phyloP scores from a whole-genome alignment of 2,329 filamentous ascomycete species.

The Knufia fluminis region DNA sequence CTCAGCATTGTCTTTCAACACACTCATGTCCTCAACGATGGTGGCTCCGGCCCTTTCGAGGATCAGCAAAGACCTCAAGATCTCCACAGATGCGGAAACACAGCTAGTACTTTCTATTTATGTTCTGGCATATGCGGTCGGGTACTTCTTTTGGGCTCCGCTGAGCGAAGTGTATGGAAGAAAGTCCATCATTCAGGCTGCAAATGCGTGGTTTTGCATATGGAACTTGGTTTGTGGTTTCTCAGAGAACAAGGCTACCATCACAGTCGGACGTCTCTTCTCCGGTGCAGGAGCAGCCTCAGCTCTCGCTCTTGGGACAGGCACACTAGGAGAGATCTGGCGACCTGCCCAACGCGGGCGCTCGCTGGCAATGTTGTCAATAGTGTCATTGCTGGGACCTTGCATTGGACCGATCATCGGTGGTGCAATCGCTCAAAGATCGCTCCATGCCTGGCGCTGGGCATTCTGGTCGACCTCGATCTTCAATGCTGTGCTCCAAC shows the following conservation, averaged over 20 bases:
- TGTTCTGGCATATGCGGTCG: slow-evolving; percentile 37
- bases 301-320: slow-evolving; percentile 33
- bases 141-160: slow-evolving; percentile 36
- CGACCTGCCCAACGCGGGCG: slow-evolving; percentile 48
- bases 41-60: slow-evolving; percentile 38
- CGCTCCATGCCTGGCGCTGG: slow-evolving; percentile 17
- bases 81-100: neutral
- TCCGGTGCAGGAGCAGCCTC: slow-evolving; percentile 44
- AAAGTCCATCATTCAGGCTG: slow-evolving; percentile 37
- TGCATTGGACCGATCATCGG: slow-evolving; percentile 52
- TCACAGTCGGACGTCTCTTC: slow-evolving; percentile 44
- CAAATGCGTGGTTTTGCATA: slow-evolving; percentile 40
- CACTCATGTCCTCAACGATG: slow-evolving; percentile 50
- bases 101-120: slow-evolving; percentile 32
- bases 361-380: slow-evolving; percentile 49
- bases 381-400: slow-evolving; percentile 45
- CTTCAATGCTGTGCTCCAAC: slow-evolving; percentile 46
- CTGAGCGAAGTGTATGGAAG: slow-evolving; percentile 43
- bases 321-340: slow-evolving; percentile 44
- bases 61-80: slow-evolving; percentile 37
- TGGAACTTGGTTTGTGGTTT: slow-evolving; percentile 49
- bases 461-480: slow-evolving; percentile 48
- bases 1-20: slow-evolving; percentile 44
- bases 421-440: slow-evolving; percentile 46
- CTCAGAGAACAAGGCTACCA: slow-evolving; percentile 35